Base-by-base conservation (phyloP, 257 asterid species). In the Rhazya stricta region DNA sequence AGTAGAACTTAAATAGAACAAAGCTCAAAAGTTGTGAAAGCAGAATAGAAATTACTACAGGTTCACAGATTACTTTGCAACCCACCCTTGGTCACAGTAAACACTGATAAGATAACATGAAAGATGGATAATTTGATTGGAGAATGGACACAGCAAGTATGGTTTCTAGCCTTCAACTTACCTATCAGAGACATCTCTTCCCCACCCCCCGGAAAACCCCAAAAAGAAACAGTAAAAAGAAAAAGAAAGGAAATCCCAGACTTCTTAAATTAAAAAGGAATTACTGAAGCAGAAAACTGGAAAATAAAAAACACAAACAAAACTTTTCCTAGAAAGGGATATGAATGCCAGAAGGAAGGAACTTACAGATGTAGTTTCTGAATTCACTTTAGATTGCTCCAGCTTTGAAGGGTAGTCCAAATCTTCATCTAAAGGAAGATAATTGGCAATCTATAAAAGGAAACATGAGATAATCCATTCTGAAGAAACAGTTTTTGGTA, bases 381-480 rank as follows among this genome's bases (percentile, higher is more conserved):
- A 80, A 48, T 75, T 84, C 69, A 78, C 75, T 81, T 87, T 91
- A n/a, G 88, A 84, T 77, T 81, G 90, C 91, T 92, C 97, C 90
- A 95, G 88, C 87, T 87, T 95, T 79, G 88, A 81, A 46, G 98
- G 99, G 84, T 91, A 95, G 77, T 95, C 85, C 74, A 95, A 85
- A 77, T 95, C 98, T 82, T 91, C 98, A 74, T 92, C 92, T 82
- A 85, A 67, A 56, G 96, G 96, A 91, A 91, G 76, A 81, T 91
- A 95, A 83, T 92, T 95, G 79, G 99, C 96, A 86, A 92, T 92
- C 99, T 95, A 84, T 42, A 76, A 69, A 75, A 53, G n/a, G 45
- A 54, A 21, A 72, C 46, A 73, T 16, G 48, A 54, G 45, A 58
- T 25, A 37, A 25, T 45, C 29, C 23, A 60, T 6, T 32, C 29